Evolutionary conservation across 352 stramenopile genomes (phyloP).

Genomic region (Globisporangium okanoganense): DNA sequence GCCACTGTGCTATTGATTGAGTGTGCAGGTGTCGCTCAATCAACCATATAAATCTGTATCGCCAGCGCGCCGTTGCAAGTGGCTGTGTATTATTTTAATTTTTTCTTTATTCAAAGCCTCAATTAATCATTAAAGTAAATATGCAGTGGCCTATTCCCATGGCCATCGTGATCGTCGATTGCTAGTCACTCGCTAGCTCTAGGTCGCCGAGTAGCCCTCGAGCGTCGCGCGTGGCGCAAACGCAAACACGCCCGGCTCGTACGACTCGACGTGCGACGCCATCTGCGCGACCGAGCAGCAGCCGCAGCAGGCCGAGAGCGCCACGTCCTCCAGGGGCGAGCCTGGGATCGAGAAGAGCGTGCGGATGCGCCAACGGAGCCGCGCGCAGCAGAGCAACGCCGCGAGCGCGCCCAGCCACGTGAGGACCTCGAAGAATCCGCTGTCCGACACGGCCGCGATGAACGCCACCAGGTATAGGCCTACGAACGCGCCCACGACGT

Average conservation of each 20-base stretch:
- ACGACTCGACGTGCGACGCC: constrained; percentile 77
- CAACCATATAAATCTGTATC: too few species aligned
- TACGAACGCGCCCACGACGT: constrained; percentile 46
- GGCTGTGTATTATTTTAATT: too few species aligned
- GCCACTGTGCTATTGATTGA: too few species aligned
- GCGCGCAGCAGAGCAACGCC: constrained; percentile 33
- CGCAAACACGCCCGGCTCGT: constrained; percentile 55
- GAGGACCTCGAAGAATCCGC: constrained; percentile 49
- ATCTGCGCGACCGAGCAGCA: constrained; percentile 79
- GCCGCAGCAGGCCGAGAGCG: constrained; percentile 50
- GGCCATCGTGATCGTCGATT: too few species aligned
- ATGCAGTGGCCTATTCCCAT: too few species aligned
- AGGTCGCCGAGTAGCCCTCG: constrained; percentile 55
- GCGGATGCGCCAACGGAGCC: constrained; percentile 58
- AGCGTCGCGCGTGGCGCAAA: constrained; percentile 66
- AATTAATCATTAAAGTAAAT: too few species aligned
- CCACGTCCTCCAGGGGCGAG: constrained; percentile 44
- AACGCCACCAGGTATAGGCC: constrained; percentile 51
- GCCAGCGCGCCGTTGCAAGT: too few species aligned
- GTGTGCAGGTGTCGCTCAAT: too few species aligned
- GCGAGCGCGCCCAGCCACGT: constrained; percentile 35
- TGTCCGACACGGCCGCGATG: constrained; percentile 23
- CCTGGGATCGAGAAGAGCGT: constrained; percentile 61
- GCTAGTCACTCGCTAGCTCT: constrained; percentile 11
- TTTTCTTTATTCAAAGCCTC: too few species aligned